A percentile compares a stretch with the other conserved stretches of the same genome.
These are phyloP conservation scores for Ciborinia camelliae DNA, from an alignment of 2,329 filamentous ascomycete genomes.

Conservation along the genomic window DNA sequence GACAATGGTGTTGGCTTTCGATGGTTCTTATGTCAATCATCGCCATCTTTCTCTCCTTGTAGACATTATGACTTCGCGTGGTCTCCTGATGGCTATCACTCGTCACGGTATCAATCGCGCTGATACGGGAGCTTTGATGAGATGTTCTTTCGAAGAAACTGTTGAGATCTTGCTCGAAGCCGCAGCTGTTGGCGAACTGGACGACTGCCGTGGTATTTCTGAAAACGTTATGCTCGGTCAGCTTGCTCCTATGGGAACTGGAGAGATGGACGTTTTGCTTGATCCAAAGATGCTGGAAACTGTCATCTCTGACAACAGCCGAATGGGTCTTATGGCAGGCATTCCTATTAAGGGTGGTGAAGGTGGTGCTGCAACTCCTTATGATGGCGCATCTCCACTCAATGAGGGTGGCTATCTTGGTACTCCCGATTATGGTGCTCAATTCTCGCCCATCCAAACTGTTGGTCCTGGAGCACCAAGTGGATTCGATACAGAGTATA, in stretches of 20 bases:
- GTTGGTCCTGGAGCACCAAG: conserved; percentile 68
- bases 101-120: conserved; percentile 98
- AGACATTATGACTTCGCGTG: conserved; percentile 96
- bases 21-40: conserved; percentile 99
- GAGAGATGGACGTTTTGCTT: conserved; percentile 89
- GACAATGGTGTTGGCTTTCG: conserved; percentile 90
- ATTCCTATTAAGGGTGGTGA: conserved; percentile 73
- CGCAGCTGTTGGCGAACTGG: conserved; percentile 88
- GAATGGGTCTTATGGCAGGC: conserved; percentile 76
- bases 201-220: conserved; percentile 96
- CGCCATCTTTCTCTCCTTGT: conserved; percentile 92
- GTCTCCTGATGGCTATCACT: conserved; percentile 91
- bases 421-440: conserved; percentile 55
- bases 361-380: conserved; percentile 87
- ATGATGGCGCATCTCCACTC: conserved; percentile 82
- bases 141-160: conserved; percentile 98
- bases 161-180: conserved; percentile 97
- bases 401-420: conserved; percentile 65
- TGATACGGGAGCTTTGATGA: conserved; percentile 97
- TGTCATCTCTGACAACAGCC: conserved; percentile 87
- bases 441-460: conserved; percentile 75
- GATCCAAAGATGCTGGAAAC: conserved; percentile 96
- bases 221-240: conserved; percentile 99
- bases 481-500: conserved; percentile 61
- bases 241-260: conserved; percentile 94